These are phyloP conservation scores for Kuraishia piskuri DNA, from an alignment of 805 yeast species.

Conservation along the genomic window DNA sequence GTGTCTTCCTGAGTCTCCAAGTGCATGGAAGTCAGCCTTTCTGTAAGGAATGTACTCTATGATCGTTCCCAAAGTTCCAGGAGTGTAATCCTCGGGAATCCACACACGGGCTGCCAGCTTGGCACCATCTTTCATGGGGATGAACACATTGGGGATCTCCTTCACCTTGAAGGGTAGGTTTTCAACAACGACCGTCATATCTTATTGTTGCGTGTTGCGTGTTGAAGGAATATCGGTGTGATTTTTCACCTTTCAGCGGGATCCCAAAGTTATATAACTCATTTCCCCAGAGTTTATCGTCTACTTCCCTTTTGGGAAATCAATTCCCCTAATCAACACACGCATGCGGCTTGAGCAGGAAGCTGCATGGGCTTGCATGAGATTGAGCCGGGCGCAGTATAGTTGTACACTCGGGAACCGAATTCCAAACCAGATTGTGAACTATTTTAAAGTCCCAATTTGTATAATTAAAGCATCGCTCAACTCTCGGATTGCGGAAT, in stretches of 20 bases:
- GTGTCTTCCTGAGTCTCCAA: constrained; percentile 35
- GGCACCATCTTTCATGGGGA: constrained; percentile 30
- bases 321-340: neutral
- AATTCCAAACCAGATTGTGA: neutral
- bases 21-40: constrained; percentile 33
- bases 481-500: neutral
- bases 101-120: constrained; percentile 32
- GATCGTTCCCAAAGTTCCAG: constrained; percentile 25
- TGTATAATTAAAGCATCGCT: neutral
- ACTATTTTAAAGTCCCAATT: neutral
- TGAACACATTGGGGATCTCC: constrained; percentile 26
- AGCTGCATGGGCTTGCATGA: neutral
- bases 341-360: neutral
- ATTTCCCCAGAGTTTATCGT: neutral
- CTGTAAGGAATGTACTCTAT: constrained; percentile 38
- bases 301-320: neutral
- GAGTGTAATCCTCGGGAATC: constrained; percentile 29
- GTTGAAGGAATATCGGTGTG: too few relatives aligned
- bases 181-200: constrained; percentile 13
- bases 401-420: neutral
- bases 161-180: constrained; percentile 21
- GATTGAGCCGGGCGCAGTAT: neutral
- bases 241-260: neutral
- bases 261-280: neutral
- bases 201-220: too few relatives aligned